Base-by-base conservation (phyloP, 192 early-diverging fungal genomes). In the Coemansia sp. region DNA sequence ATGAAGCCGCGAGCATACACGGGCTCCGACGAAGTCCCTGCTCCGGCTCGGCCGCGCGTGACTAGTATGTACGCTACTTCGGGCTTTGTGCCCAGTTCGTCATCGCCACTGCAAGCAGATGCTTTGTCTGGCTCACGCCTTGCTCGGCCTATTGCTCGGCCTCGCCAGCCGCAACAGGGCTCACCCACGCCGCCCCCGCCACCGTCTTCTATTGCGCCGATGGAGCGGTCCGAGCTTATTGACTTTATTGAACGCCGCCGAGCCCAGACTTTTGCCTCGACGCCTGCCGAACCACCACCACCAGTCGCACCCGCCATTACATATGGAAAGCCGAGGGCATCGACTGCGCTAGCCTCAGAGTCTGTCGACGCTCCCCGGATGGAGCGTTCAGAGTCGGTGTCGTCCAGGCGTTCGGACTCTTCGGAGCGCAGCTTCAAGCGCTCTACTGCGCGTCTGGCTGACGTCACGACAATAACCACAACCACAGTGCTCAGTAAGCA, bases 361-460 rank as follows among this genome's bases (percentile, higher is more conserved):
- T 9, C 55, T 7, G 55, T 15, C 29, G 55, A 14, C 29, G 14
- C 34, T 57, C 19, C 23, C 21, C 59, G 45, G 34, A 34, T 57
- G 31, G 60, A 51, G 36, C 34, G 65, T n/a, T 32, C 63, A 3
- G 68, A 69, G 32, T 69, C 68, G 1, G 60, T 69, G 36, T 62
- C 68, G 45, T 75, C 75, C 19, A 59, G 46, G 31, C 42, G 41
- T 41, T 83, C 80, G 3, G 75, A 77, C 32, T 39, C 69, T 15
- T 82, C 80, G 0, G 80, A 83, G 42, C 75, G 80, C 66, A 75
- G 71, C 31, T 83, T 76, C 37, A 77, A 76, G 51, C 75, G 80
- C 17, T 83, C 80, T 19, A 83, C 80, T 6, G 75, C 73, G 6
- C 75, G 80, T 3, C 65, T 83, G n/a, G 78, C 73, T 4, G 78